A percentile compares a stretch with the other conserved stretches of the same genome.
These are phyloP conservation scores for Aphanomyces astaci DNA, from an alignment of 352 stramenopile genomes.

Conservation along the genomic window DNA sequence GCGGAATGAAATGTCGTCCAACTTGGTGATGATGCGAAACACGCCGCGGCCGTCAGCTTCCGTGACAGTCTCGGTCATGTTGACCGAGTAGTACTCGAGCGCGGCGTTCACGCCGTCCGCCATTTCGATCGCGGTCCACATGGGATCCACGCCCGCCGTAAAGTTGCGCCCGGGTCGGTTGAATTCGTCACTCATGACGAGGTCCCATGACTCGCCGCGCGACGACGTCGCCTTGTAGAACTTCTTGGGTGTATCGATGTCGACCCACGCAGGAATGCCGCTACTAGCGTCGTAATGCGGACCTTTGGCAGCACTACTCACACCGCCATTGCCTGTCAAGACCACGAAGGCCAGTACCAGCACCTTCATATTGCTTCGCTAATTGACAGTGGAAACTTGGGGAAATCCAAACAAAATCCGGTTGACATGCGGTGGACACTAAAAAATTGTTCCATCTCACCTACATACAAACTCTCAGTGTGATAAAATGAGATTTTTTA, in stretches of 20 bases:
- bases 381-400: background rate
- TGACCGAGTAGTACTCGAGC: conserved; percentile 88
- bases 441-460: too few species aligned
- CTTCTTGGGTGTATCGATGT: conserved; percentile 44
- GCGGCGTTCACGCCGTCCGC: conserved; percentile 88
- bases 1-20: conserved; percentile 64
- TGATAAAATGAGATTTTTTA: too few species aligned
- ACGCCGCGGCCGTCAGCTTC: conserved; percentile 33
- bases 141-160: conserved; percentile 82
- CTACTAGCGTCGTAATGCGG: conserved; percentile 25
- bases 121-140: conserved; percentile 92
- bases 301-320: background rate
- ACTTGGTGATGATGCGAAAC: conserved; percentile 35
- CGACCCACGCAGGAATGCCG: conserved; percentile 48
- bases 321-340: background rate
- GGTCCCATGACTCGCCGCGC: conserved; percentile 41
- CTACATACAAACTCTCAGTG: too few species aligned
- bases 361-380: background rate
- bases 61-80: conserved; percentile 47
- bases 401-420: too few species aligned
- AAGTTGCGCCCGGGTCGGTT: conserved; percentile 84
- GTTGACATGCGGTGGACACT: too few species aligned
- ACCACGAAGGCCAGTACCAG: background rate
- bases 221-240: conserved; percentile 35
- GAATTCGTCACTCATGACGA: conserved; percentile 94